Conservation (phyloP, 371 early-diverging fungal species). For the Mucor plumbeus region DNA sequence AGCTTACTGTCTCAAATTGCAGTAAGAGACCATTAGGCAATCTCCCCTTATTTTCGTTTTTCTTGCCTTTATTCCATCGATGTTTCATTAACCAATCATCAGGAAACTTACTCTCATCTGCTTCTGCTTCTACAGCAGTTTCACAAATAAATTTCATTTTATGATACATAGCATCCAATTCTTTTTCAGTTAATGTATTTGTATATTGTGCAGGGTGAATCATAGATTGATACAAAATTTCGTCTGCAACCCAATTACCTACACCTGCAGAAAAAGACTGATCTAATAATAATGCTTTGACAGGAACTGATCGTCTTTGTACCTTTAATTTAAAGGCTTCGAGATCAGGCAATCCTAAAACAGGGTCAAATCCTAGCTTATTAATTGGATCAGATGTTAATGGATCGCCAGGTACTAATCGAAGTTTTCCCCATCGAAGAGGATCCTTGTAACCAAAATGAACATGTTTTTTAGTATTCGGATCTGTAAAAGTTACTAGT, state of each 20-base stretch:
- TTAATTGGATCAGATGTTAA: constrained; percentile 49
- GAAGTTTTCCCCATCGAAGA: constrained; percentile 57
- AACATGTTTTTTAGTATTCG: constrained; percentile 18
- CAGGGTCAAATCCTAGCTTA: constrained; percentile 67
- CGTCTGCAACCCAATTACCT: constrained; percentile 76
- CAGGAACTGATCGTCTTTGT: constrained; percentile 43
- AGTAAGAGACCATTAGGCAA: constrained; percentile 45
- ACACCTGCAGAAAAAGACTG: constrained; percentile 71
- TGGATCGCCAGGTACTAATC: constrained; percentile 53
- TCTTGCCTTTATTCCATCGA: constrained; percentile 63
- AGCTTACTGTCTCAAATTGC: constrained; percentile 44
- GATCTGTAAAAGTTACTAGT: constrained; percentile 37
- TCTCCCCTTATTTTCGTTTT: constrained; percentile 32
- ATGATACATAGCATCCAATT: constrained; percentile 43
- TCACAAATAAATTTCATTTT: constrained; percentile 49
- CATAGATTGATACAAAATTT: constrained; percentile 62
- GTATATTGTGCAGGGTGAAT: constrained; percentile 67
- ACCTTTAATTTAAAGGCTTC: constrained; percentile 42
- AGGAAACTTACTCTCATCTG: constrained; percentile 64
- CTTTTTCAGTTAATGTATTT: constrained; percentile 47
- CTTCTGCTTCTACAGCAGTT: constrained; percentile 58
- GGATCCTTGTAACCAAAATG: constrained; percentile 61
- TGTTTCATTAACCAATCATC: constrained; percentile 67
- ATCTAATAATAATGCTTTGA: constrained; percentile 66
- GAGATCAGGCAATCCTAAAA: constrained; percentile 47